Conservation (phyloP, 2,329 filamentous ascomycete species). For the Stemphylium beticola region DNA sequence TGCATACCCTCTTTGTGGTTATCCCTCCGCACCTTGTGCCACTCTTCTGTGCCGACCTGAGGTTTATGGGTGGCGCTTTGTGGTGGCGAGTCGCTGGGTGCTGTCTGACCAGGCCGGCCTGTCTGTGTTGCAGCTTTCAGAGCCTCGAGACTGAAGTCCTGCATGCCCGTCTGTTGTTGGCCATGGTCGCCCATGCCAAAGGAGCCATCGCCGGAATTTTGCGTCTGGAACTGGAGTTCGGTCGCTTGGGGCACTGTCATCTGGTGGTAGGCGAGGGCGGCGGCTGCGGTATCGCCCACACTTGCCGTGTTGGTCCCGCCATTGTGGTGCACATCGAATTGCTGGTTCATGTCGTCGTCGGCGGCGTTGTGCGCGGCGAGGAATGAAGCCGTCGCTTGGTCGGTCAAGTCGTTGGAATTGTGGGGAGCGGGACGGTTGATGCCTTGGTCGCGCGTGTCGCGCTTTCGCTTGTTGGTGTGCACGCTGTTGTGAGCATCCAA, state of each 20-base stretch:
- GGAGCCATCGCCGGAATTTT: conserved; percentile 51
- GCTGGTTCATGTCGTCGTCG: conserved; percentile 52
- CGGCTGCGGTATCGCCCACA: conserved; percentile 66
- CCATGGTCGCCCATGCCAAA: conserved; percentile 54
- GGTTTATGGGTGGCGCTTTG: conserved; percentile 65
- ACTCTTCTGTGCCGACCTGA: conserved; percentile 93
- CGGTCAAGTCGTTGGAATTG: conserved; percentile 43
- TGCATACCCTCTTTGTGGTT: conserved; percentile 95
- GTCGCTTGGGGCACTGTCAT: conserved; percentile 65
- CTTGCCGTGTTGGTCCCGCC: conserved; percentile 57
- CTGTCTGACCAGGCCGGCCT: conserved; percentile 53
- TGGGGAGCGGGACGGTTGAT: conserved; percentile 46
- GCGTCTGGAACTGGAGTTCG: conserved; percentile 59
- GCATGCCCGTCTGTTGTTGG: conserved; percentile 46
- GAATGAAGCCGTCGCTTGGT: conserved; percentile 49
- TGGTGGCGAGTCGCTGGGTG: conserved; percentile 45
- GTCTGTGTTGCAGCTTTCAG: conserved; percentile 56
- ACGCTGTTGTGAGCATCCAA: conserved; percentile 41
- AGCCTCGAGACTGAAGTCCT: conserved; percentile 55
- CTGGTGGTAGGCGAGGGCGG: conserved; percentile 59
- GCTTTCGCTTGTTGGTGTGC: conserved; percentile 54
- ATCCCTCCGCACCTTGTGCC: conserved; percentile 96
- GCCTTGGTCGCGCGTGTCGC: conserved; percentile 54
- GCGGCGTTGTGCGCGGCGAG: conserved; percentile 50
- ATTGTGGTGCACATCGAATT: conserved; percentile 58